Evolutionary conservation across 495 filamentous ascomycete genomes (phyloP).

Genomic region (Penicillium goetzii): DNA sequence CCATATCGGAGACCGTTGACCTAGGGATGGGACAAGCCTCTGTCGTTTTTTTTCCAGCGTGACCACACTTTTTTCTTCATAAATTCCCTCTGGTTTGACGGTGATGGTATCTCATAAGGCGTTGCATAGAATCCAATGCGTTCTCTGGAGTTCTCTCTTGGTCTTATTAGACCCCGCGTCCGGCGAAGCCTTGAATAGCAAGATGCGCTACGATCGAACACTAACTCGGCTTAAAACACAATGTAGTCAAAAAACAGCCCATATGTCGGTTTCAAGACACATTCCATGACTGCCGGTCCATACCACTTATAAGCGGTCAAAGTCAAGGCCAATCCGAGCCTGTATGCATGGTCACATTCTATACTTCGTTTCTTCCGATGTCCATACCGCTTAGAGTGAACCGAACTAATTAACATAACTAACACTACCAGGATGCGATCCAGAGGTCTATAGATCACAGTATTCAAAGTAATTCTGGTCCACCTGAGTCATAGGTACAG

Average conservation of each 20-base stretch:
- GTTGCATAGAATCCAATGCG: constrained; percentile 28
- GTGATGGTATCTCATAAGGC: constrained; percentile 16
- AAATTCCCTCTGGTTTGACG: not conserved
- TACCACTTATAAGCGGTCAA: too few relatives aligned
- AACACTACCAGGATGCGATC: too few relatives aligned
- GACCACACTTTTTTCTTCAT: constrained; percentile 12
- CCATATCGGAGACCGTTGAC: not conserved
- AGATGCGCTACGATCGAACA: not conserved
- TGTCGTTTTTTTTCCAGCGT: constrained; percentile 21
- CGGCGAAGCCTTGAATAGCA: not conserved
- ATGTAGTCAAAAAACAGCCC: too few relatives aligned
- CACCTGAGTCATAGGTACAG: too few relatives aligned
- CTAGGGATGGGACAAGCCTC: constrained; percentile 10
- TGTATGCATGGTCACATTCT: not conserved
- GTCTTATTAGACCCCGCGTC: not conserved
- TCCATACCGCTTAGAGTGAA: not conserved
- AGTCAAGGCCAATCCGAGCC: not conserved
- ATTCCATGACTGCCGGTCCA: too few relatives aligned
- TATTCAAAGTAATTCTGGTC: too few relatives aligned
- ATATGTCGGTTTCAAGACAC: too few relatives aligned
- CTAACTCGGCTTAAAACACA: too few relatives aligned
- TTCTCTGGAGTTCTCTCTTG: constrained; percentile 6
- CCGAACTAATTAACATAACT: too few relatives aligned
- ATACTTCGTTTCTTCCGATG: not conserved
- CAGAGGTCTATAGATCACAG: too few relatives aligned